Conservation (phyloP, 345 rosid genomes). For the Linum usitatissimum region DNA sequence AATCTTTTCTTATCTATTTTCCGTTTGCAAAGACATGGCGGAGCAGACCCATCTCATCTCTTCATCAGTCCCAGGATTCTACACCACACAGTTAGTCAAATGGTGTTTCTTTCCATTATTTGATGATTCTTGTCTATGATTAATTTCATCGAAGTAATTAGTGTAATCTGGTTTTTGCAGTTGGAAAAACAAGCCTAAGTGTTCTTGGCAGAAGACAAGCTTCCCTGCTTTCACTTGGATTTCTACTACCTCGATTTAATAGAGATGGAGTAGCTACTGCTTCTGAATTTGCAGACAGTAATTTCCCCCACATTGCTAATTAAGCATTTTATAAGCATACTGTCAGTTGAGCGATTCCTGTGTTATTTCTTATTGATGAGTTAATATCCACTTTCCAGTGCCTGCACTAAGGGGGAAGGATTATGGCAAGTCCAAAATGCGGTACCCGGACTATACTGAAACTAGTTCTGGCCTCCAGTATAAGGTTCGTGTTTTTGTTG, state of each 20-base stretch:
- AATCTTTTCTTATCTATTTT: no score
- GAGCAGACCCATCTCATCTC: no score
- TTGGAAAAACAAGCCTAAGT: slow-evolving; percentile 14
- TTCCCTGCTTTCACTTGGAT: slow-evolving; percentile 36
- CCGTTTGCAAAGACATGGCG: no score
- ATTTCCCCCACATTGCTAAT: neutral
- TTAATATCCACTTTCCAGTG: slow-evolving; percentile 36
- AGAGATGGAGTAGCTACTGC: slow-evolving; percentile 32
- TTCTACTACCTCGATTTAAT: slow-evolving; percentile 31
- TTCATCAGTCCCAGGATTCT: no score
- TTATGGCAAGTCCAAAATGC: slow-evolving; percentile 88
- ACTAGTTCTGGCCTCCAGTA: slow-evolving; percentile 89
- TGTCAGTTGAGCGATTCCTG: neutral
- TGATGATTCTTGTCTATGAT: no score
- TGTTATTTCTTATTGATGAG: slow-evolving; percentile 2
- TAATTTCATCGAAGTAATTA: no score
- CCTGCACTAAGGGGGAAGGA: slow-evolving; percentile 92
- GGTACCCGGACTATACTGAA: slow-evolving; percentile 71
- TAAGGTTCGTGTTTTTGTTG: slow-evolving; percentile 44
- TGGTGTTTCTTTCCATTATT: no score
- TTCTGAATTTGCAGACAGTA: slow-evolving; percentile 79
- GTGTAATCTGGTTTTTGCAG: slow-evolving; percentile 19
- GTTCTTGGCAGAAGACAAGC: slow-evolving; percentile 44
- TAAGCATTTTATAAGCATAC: neutral
- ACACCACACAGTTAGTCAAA: no score